phyloP scores from a whole-genome alignment of 1,284 basidiomycete species.

The Porodaedalea pini region DNA sequence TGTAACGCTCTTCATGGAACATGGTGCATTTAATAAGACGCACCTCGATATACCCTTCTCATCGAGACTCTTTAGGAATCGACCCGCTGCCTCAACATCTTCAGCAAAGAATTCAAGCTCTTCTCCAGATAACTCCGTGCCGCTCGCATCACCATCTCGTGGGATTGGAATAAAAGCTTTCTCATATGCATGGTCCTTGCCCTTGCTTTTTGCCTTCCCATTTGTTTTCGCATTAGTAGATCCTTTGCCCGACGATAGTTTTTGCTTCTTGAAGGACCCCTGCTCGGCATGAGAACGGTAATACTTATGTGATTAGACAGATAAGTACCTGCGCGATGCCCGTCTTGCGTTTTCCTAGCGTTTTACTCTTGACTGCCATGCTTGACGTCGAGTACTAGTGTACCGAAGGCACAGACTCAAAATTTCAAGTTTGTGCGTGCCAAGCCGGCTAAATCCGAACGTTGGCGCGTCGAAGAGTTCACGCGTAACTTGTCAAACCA shows the following conservation, averaged over 20 bases:
- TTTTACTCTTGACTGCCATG: constrained; percentile 18
- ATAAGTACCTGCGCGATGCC: not conserved
- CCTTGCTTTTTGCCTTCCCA: constrained; percentile 37
- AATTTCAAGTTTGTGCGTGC: not conserved
- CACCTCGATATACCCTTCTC: constrained; percentile 70
- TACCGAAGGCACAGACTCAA: not conserved
- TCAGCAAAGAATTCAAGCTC: constrained; percentile 59
- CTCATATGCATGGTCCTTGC: constrained; percentile 59
- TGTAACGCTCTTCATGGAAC: constrained; percentile 15
- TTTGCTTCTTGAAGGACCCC: constrained; percentile 38
- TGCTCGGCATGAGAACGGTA: constrained; percentile 16
- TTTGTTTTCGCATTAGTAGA: constrained; percentile 16
- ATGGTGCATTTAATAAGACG: constrained; percentile 28
- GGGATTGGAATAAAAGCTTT: constrained; percentile 63
- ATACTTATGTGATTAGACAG: not conserved
- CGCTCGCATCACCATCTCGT: constrained; percentile 37
- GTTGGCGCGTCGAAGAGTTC: not conserved
- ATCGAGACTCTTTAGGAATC: constrained; percentile 64
- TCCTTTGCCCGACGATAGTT: constrained; percentile 28
- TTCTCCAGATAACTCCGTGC: constrained; percentile 55
- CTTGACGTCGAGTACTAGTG: not conserved
- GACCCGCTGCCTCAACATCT: constrained; percentile 46
- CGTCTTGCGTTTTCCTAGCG: constrained; percentile 23
- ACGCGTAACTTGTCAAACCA: no score
- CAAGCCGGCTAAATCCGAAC: constrained; percentile 3